phyloP scores from a whole-genome alignment of 225 moss, liverwort and hornwort species.

The Straminergon stramineum region DNA sequence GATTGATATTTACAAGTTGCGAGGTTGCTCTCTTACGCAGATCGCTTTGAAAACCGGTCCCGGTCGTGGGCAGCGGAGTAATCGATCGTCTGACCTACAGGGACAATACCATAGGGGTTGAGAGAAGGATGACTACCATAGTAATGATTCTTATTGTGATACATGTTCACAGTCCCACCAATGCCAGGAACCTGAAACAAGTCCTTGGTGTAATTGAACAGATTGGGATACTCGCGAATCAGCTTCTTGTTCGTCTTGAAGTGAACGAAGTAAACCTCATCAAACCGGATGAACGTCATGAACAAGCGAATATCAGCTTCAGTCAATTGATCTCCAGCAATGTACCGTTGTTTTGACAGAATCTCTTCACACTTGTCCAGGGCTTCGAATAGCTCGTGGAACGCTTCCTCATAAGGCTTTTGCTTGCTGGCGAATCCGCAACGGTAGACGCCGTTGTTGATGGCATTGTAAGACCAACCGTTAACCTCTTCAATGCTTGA shows the following conservation, averaged over 20 bases:
- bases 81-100: not conserved
- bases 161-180: constrained; percentile 53
- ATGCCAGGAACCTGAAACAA: constrained; percentile 55
- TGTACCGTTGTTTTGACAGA: constrained; percentile 60
- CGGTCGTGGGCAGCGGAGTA: constrained; percentile 49
- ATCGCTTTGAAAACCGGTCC: constrained; percentile 30
- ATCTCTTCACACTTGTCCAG: constrained; percentile 71
- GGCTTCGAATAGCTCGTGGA: constrained; percentile 49
- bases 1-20: not conserved
- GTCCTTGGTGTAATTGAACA: constrained; percentile 78
- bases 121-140: constrained; percentile 67
- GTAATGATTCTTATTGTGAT: constrained; percentile 73
- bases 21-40: not conserved
- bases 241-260: constrained; percentile 72
- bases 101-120: constrained; percentile 17
- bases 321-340: constrained; percentile 63
- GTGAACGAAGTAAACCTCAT: constrained; percentile 64
- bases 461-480: constrained; percentile 40
- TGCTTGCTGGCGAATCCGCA: constrained; percentile 45
- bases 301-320: constrained; percentile 78
- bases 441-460: constrained; percentile 58
- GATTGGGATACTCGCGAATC: constrained; percentile 72
- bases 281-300: not conserved
- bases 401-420: constrained; percentile 51
- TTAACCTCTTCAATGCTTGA: constrained; percentile 28